Conservation (phyloP, 2,329 filamentous ascomycete species). For the Aspergillus sp. region DNA sequence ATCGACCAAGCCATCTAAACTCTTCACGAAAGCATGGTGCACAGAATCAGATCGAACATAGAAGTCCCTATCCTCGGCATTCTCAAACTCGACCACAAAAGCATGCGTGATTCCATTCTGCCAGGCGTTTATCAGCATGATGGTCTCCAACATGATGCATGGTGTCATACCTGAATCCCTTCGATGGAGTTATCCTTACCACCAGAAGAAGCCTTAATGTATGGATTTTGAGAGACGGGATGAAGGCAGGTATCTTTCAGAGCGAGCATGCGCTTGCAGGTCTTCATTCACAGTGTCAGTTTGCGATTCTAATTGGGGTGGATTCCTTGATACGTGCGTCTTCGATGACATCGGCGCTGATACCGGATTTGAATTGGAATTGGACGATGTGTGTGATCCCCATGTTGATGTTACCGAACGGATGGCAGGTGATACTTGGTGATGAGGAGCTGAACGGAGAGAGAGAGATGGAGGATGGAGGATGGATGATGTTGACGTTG, state of each 20-base stretch:
- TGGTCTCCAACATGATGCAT: too few relatives aligned
- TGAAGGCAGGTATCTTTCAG: conserved; percentile 57
- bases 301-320: not conserved
- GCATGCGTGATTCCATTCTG: conserved; percentile 63
- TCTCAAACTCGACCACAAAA: conserved; percentile 65
- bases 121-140: not conserved
- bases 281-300: conserved; percentile 31
- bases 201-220: conserved; percentile 56
- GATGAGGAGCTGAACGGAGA: too few relatives aligned
- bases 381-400: conserved; percentile 64
- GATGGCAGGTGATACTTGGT: too few relatives aligned
- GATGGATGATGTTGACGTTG: too few relatives aligned
- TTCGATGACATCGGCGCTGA: conserved; percentile 47
- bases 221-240: conserved; percentile 54
- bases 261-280: conserved; percentile 52
- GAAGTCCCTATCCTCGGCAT: conserved; percentile 60
- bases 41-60: conserved; percentile 62
- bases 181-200: conserved; percentile 61
- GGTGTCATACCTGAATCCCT: conserved; percentile 50
- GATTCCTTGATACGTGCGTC: conserved; percentile 42
- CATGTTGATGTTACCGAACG: conserved; percentile 39
- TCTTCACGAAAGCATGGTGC: conserved; percentile 58
- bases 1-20: conserved; percentile 23
- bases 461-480: too few relatives aligned
- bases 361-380: conserved; percentile 58